Base-by-base conservation (phyloP, 2,329 filamentous ascomycete genomes). In the Leptosphaerulina australis region DNA sequence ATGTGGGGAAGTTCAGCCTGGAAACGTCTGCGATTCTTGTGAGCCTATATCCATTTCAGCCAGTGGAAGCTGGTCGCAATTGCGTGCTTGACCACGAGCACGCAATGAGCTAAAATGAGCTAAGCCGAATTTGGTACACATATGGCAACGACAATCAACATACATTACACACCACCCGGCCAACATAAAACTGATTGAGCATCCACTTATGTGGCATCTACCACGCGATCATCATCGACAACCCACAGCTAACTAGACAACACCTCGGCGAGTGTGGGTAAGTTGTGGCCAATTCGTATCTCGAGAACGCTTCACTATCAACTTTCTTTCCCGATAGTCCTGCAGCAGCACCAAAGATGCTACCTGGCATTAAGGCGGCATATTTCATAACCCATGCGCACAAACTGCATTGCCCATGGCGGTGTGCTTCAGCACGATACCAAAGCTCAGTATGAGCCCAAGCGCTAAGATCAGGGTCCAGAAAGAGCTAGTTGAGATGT, bases 1-100 rank as follows among this genome's bases (percentile, higher is more conserved):
- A 55, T 61, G 58, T 63, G 62, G 62, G 58, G 60, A 58, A 60
- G 21, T 49, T 44, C 50, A 41, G 22, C 34, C 31, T 49, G 47
- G 40, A 34, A 41, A 29, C 52, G 29, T 20, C 43, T 50, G 34
- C 40, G 45, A 50, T 40, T 45, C 14, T 15, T 20, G 15, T 39
- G 35, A 40, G 17, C 20, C 40, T 39, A 6, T 24, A 35, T 15
- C 18, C 17, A 24, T 26, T 22, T 17, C 28, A 30, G 17, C 41
- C 48, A 51, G 41, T 51, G 20, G 48, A 37, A 17, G 30, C 15
- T 26, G 48, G 43, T 43, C 31, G 37, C 36, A 24, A 37, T 51
- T 45, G 48, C 48, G 48, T 51, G 48, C 41, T 51, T 21, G 38
- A 31, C 30, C 9, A 17, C 35, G 33, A 51, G 33, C 48, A 46